These are phyloP conservation scores for Trichosporon sp. DNA, from an alignment of 1,284 basidiomycete species.

Conservation along the genomic window DNA sequence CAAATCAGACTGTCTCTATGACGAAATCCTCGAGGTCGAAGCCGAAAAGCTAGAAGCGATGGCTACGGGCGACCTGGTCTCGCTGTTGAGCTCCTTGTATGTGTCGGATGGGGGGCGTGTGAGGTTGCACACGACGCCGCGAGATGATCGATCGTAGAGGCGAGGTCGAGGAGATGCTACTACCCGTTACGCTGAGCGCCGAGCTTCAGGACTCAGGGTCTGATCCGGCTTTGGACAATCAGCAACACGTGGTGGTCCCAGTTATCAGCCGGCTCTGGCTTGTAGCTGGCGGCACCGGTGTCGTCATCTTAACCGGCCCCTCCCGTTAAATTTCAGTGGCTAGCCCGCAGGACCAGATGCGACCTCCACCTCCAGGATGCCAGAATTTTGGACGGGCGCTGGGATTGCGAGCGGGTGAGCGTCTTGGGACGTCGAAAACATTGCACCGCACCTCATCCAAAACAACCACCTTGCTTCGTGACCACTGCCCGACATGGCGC, in stretches of 20 bases:
- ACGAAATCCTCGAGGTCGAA: no score
- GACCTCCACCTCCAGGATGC: neutral
- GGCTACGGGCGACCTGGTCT: neutral
- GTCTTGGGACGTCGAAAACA: neutral
- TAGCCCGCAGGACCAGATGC: neutral
- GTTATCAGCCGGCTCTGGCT: neutral
- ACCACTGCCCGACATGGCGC: slow-evolving; percentile 10
- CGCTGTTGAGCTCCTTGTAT: neutral
- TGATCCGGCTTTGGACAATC: neutral
- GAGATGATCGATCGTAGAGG: neutral
- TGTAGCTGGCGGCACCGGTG: no score
- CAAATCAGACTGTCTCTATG: no score
- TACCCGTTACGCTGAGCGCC: neutral
- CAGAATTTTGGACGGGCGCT: slow-evolving; percentile 4
- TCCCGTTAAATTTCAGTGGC: neutral
- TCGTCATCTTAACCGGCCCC: neutral
- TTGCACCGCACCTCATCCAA: neutral
- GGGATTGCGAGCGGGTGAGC: neutral
- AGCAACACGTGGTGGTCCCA: neutral
- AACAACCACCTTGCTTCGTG: neutral
- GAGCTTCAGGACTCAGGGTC: neutral
- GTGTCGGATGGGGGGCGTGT: neutral
- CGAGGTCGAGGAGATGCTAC: neutral
- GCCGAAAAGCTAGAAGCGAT: no score
- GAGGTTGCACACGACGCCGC: neutral